phyloP scores from a whole-genome alignment of 495 filamentous ascomycete genomes.

The Podospora pseudoanserina region DNA sequence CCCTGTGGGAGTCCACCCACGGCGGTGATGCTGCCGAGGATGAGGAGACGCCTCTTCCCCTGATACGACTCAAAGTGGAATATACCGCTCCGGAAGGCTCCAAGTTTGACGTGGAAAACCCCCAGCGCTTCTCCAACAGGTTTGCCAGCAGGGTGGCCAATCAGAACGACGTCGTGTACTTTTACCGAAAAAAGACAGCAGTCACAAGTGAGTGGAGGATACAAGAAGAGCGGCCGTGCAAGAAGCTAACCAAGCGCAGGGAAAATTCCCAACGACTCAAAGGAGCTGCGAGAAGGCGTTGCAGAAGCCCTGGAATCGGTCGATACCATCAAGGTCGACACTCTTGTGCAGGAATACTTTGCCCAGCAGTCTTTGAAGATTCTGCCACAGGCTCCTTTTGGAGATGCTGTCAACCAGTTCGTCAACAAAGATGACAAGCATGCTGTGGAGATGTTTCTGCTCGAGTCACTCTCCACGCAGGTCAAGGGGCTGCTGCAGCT shows the following conservation, averaged over 20 bases:
- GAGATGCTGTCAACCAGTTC: conserved; percentile 89
- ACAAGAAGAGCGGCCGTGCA: background rate
- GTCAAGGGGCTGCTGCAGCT: conserved; percentile 70
- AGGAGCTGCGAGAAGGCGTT: conserved; percentile 55
- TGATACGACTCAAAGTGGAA: conserved; percentile 88
- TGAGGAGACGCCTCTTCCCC: conserved; percentile 70
- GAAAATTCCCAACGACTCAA: conserved; percentile 33
- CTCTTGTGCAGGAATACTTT: conserved; percentile 81
- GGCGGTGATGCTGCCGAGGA: conserved; percentile 49
- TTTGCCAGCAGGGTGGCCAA: conserved; percentile 91
- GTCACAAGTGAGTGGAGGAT: conserved; percentile 32
- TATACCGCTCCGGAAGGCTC: conserved; percentile 83
- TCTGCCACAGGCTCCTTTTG: conserved; percentile 83
- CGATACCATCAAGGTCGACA: conserved; percentile 81
- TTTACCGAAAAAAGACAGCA: conserved; percentile 76
- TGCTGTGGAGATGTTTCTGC: conserved; percentile 85
- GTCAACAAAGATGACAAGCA: conserved; percentile 95
- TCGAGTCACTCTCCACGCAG: conserved; percentile 71
- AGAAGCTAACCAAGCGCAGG: conserved; percentile 21
- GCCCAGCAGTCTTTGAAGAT: conserved; percentile 82
- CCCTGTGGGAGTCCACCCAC: conserved; percentile 74
- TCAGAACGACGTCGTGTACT: conserved; percentile 87
- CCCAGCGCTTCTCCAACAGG: conserved; percentile 92
- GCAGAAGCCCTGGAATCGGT: conserved; percentile 56
- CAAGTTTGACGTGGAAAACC: conserved; percentile 88